A percentile compares a stretch with the other conserved stretches of the same genome.
Evolutionary conservation across 2,329 filamentous ascomycete genomes (phyloP).

Genomic region (Blastomyces gilchristii): DNA sequence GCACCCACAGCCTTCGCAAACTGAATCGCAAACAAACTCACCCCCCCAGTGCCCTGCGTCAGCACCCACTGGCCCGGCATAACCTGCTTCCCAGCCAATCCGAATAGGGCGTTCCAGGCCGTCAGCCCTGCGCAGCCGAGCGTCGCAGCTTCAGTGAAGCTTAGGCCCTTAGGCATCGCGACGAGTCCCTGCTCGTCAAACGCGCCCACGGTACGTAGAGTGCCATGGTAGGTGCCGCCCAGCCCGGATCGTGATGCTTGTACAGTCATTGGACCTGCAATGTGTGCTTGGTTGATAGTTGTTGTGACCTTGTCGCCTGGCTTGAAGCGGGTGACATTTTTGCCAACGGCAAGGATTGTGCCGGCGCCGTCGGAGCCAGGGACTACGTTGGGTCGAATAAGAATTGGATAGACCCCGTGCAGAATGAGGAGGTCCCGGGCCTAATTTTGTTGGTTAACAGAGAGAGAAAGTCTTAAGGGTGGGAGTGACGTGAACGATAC

Average conservation of each 20-base stretch:
- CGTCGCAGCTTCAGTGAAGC: constrained; percentile 23
- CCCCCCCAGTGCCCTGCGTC: constrained; percentile 46
- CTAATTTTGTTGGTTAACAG: background rate
- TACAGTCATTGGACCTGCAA: constrained; percentile 16
- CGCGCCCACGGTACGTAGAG: constrained; percentile 1
- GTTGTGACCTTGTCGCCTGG: constrained; percentile 43
- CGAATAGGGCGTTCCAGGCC: constrained; percentile 47
- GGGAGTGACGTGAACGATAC: background rate
- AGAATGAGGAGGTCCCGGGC: constrained; percentile 5
- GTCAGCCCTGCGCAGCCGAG: constrained; percentile 39
- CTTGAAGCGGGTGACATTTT: constrained; percentile 42
- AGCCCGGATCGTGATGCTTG: constrained; percentile 2
- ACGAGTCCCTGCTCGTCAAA: constrained; percentile 8
- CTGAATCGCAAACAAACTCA: constrained; percentile 43
- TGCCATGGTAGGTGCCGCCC: constrained; percentile 1
- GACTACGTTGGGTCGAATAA: constrained; percentile 11
- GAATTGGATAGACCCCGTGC: constrained; percentile 5
- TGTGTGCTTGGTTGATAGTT: constrained; percentile 18
- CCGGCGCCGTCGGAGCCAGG: constrained; percentile 43
- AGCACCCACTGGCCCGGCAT: constrained; percentile 38
- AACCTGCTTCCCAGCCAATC: constrained; percentile 32
- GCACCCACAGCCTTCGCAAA: constrained; percentile 38
- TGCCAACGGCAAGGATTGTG: constrained; percentile 40
- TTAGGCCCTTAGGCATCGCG: constrained; percentile 6
- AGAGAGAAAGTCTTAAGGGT: background rate